Percentiles rank a stretch among this genome's conserved stretches.
Conservation (phyloP, 2,329 filamentous ascomycete species). For the Sporothrix curviconia region DNA sequence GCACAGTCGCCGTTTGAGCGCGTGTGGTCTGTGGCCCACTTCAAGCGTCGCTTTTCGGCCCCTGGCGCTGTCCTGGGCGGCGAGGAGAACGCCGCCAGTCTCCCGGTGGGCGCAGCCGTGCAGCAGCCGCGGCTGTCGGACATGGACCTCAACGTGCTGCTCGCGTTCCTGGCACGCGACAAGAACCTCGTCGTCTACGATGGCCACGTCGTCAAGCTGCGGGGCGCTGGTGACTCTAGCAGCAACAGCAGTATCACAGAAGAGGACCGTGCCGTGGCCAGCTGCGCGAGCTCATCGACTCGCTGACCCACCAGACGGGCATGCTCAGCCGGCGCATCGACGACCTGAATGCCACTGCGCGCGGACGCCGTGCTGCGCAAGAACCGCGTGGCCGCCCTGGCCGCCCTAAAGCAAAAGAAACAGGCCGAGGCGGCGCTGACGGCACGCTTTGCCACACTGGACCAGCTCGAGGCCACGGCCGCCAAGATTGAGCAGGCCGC, state of each 20-base stretch:
- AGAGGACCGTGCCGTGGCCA: constrained; percentile 80
- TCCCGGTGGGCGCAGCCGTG: not conserved
- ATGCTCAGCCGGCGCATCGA: constrained; percentile 62
- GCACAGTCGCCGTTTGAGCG: constrained; percentile 53
- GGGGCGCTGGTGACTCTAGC: constrained; percentile 27
- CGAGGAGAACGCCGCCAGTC: too few species aligned
- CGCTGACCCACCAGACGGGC: constrained; percentile 65
- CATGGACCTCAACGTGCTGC: constrained; percentile 61
- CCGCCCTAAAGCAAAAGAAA: constrained; percentile 77
- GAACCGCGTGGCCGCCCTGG: constrained; percentile 68
- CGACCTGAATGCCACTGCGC: constrained; percentile 57
- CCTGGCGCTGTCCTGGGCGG: constrained; percentile 36
- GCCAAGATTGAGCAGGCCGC: constrained; percentile 77
- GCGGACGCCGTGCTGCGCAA: constrained; percentile 55
- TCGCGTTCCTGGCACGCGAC: constrained; percentile 64
- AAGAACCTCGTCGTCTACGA: constrained; percentile 54
- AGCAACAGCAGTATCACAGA: constrained; percentile 67
- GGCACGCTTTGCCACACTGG: constrained; percentile 13
- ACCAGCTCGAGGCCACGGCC: constrained; percentile 79
- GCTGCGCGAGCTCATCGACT: constrained; percentile 70
- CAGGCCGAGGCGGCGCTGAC: constrained; percentile 59
- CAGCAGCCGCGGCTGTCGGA: constrained; percentile 50
- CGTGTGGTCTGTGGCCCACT: constrained; percentile 60
- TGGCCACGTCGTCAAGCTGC: constrained; percentile 68
- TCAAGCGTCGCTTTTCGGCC: constrained; percentile 49